phyloP scores from a whole-genome alignment of 2,329 filamentous ascomycete species.

The Alternaria metachromatica region DNA sequence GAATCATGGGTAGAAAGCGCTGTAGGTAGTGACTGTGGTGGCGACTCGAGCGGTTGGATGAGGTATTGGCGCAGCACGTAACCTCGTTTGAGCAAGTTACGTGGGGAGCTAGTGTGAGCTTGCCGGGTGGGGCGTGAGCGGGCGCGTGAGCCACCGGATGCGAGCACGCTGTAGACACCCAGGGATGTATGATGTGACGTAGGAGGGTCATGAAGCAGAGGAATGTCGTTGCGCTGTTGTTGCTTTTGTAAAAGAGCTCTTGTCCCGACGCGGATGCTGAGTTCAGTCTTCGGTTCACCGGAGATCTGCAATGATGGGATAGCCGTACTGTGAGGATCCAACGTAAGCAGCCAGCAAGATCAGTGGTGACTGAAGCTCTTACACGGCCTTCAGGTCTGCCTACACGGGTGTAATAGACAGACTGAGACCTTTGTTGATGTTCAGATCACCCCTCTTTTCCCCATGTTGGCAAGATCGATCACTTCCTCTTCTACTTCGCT shows the following conservation, averaged over 20 bases:
- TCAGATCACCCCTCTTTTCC: conserved; percentile 38
- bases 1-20: conserved; percentile 7
- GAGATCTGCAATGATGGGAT: background rate
- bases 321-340: background rate
- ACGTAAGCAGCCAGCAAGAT: background rate
- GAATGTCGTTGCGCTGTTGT: background rate
- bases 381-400: background rate
- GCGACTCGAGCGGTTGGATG: conserved; percentile 11
- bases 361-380: background rate
- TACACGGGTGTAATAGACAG: background rate
- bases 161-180: background rate
- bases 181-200: background rate
- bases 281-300: background rate
- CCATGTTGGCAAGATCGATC: conserved; percentile 46
- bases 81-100: conserved; percentile 34
- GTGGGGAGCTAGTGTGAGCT: conserved; percentile 21
- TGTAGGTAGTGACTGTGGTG: conserved; percentile 11
- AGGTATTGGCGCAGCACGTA: conserved; percentile 15
- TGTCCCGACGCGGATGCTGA: background rate
- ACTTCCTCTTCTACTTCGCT: conserved; percentile 45
- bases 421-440: background rate
- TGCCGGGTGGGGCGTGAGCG: conserved; percentile 10
- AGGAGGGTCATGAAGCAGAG: background rate
- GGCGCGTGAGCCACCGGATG: background rate
- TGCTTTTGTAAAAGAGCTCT: background rate